These are phyloP conservation scores for Tillandsia fasciculata DNA, from an alignment of 176 grass and related monocot genomes.

Conservation along the genomic window DNA sequence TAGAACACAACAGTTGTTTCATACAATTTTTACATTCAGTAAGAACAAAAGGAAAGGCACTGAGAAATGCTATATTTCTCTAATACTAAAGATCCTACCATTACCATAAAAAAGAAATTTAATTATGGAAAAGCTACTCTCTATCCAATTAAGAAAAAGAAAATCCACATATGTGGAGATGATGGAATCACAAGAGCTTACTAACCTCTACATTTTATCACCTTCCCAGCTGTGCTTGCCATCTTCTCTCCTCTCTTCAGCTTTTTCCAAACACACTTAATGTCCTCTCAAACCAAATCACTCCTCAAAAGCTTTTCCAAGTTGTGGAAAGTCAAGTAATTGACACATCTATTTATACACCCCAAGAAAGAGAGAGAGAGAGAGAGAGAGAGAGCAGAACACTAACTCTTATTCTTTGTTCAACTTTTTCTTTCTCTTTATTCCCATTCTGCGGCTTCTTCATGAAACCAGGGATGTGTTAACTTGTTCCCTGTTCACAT, in stretches of 20 bases:
- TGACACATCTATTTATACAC: no score
- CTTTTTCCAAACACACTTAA: not conserved
- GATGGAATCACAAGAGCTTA: not conserved
- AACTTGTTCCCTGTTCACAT: no score
- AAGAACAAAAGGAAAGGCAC: no score
- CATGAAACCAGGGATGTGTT: no score
- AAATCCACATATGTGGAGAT: not conserved
- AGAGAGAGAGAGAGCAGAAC: no score
- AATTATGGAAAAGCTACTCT: not conserved
- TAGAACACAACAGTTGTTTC: no score
- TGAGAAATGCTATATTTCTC: no score
- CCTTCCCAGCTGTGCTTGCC: slow-evolving; percentile 58
- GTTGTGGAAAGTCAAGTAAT: not conserved
- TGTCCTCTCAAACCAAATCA: not conserved
- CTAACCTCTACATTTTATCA: slow-evolving; percentile 80
- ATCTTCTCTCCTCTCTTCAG: slow-evolving; percentile 15
- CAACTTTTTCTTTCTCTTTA: no score
- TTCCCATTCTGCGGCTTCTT: no score
- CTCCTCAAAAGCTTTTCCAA: not conserved
- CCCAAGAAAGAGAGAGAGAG: no score
- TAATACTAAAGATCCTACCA: not conserved
- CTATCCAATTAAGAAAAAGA: not conserved
- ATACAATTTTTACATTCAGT: no score
- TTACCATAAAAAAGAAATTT: not conserved
- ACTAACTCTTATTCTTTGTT: no score